Conservation (phyloP, 1,284 basidiomycete genomes). For the Bondarzewia mesenterica region DNA sequence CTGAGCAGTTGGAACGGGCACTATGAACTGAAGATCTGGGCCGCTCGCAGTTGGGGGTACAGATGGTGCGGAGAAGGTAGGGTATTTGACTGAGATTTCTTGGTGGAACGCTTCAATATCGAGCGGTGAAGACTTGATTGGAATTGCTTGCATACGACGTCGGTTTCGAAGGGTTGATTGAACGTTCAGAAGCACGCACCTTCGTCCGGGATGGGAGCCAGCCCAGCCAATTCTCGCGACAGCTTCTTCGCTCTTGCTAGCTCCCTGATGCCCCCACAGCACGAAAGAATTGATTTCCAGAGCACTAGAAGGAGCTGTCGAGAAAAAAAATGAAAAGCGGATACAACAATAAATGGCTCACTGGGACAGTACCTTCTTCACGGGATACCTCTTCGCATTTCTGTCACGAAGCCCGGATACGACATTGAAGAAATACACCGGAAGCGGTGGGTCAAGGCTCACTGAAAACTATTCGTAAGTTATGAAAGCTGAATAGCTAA, state of each 20-base stretch:
- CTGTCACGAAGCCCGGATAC: slow-evolving; percentile 89
- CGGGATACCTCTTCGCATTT: slow-evolving; percentile 90
- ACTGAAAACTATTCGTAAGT: slow-evolving; percentile 39
- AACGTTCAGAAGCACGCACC: slow-evolving; percentile 33
- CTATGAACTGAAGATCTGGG: slow-evolving; percentile 26
- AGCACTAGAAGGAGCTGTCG: slow-evolving; percentile 82
- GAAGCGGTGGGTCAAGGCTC: slow-evolving; percentile 91
- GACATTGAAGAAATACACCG: slow-evolving; percentile 86
- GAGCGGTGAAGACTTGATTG: slow-evolving; percentile 79
- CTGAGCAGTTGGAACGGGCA: slow-evolving; percentile 37
- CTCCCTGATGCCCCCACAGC: slow-evolving; percentile 89
- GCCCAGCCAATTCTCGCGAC: slow-evolving; percentile 74
- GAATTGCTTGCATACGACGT: slow-evolving; percentile 33
- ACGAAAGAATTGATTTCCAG: slow-evolving; percentile 93
- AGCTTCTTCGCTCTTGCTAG: slow-evolving; percentile 79
- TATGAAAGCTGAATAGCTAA: slow-evolving; percentile 10
- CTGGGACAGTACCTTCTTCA: slow-evolving; percentile 73
- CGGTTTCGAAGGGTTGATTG: no score
- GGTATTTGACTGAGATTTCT: slow-evolving; percentile 91
- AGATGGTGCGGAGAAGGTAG: slow-evolving; percentile 61
- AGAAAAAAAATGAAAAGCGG: slow-evolving; percentile 6
- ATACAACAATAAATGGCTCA: slow-evolving; percentile 7
- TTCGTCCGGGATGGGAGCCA: slow-evolving; percentile 58
- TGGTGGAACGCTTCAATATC: slow-evolving; percentile 84
- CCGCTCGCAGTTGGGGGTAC: slow-evolving; percentile 35